Conservation (phyloP, 805 yeast genomes). For the Millerozyma acaciae region DNA sequence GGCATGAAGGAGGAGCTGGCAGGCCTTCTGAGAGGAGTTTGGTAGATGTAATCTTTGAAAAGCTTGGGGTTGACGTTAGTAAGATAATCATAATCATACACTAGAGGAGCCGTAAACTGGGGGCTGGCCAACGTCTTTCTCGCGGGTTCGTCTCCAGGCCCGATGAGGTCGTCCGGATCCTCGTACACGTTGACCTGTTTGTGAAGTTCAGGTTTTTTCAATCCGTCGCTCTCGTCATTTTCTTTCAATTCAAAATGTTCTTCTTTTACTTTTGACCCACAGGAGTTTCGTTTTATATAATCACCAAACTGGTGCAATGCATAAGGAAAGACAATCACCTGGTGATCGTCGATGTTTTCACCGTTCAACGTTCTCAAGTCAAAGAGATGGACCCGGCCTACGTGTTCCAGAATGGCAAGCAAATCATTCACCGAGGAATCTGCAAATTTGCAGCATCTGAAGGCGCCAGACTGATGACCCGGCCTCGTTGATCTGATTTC, state of each 20-base stretch:
- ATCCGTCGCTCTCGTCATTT: background rate
- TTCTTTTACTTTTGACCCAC: background rate
- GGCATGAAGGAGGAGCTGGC: slow-evolving; percentile 8
- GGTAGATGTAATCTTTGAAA: slow-evolving; percentile 32
- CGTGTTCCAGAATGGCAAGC: slow-evolving; percentile 75
- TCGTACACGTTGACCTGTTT: background rate
- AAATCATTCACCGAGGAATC: slow-evolving; percentile 66
- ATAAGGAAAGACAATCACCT: slow-evolving; percentile 65
- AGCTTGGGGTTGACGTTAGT: slow-evolving; percentile 33
- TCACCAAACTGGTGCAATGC: slow-evolving; percentile 39
- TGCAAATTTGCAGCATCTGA: slow-evolving; percentile 53
- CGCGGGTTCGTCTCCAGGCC: background rate
- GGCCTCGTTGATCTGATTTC: slow-evolving; percentile 59
- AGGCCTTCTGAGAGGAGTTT: slow-evolving; percentile 19
- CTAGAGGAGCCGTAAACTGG: slow-evolving; percentile 33
- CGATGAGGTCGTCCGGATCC: slow-evolving; percentile 1
- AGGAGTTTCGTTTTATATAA: slow-evolving; percentile 12
- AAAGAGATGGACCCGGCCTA: slow-evolving; percentile 79
- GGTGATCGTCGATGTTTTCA: slow-evolving; percentile 51
- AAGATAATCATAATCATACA: slow-evolving; percentile 39
- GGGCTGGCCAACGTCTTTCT: background rate
- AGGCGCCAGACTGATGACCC: slow-evolving; percentile 57
- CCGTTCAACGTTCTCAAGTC: slow-evolving; percentile 63
- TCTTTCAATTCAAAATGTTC: background rate
- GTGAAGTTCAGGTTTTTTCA: slow-evolving; percentile 4